These are phyloP conservation scores for Camellia granthamiana DNA, from an alignment of 148 eudicot species.

Conservation along the genomic window DNA sequence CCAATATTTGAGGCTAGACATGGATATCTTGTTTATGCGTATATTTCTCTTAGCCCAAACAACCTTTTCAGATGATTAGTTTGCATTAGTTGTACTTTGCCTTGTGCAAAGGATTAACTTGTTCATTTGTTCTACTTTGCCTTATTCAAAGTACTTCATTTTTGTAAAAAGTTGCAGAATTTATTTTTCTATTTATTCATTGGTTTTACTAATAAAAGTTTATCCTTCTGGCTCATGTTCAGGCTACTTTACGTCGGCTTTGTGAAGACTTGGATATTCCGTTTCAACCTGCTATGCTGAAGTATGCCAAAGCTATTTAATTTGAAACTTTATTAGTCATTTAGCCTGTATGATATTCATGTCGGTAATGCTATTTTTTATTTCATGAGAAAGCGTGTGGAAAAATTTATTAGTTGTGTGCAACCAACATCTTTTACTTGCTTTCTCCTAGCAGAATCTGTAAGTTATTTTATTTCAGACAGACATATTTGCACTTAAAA, in stretches of 20 bases:
- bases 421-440: background rate
- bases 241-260: slow-evolving; percentile 75
- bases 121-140: slow-evolving; percentile 2
- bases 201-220: background rate
- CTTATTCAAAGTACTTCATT: background rate
- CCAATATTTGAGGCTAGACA: background rate
- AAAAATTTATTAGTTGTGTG: background rate
- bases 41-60: background rate
- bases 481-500: slow-evolving; percentile 6
- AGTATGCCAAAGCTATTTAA: slow-evolving; percentile 35
- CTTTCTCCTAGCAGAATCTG: background rate
- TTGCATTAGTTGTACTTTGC: background rate
- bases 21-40: background rate
- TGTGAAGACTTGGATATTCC: slow-evolving; percentile 86
- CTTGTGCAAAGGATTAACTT: background rate
- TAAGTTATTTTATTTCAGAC: background rate
- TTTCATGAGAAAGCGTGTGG: background rate
- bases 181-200: background rate
- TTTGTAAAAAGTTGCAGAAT: background rate
- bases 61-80: background rate
- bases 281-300: slow-evolving; percentile 86
- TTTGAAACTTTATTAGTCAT: background rate
- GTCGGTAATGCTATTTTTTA: background rate
- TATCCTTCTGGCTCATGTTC: slow-evolving; percentile 25
- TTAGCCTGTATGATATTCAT: background rate